Percentiles rank a stretch among this genome's conserved stretches.
These are phyloP conservation scores for Otatea glauca DNA, from an alignment of 176 grass and related monocot genomes.

Conservation along the genomic window DNA sequence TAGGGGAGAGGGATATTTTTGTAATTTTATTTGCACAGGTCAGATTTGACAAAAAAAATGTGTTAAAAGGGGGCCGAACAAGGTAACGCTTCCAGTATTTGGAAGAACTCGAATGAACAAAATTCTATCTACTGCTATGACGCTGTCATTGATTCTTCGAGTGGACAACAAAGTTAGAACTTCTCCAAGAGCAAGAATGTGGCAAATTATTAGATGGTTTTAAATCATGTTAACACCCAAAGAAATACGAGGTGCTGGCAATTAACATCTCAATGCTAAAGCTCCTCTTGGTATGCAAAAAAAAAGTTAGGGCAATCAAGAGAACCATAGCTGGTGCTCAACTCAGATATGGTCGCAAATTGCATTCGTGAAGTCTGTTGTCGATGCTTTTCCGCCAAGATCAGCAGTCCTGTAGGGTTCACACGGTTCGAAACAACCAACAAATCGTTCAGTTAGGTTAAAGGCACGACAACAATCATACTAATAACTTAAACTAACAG, in stretches of 20 bases:
- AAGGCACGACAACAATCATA: background rate
- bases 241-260: conserved; percentile 30
- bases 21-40: too few relatives aligned
- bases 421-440: conserved; percentile 62
- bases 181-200: conserved; percentile 36
- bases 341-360: conserved; percentile 78
- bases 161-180: background rate
- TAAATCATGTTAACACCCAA: conserved; percentile 37
- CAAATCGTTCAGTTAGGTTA: background rate
- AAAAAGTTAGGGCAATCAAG: conserved; percentile 44
- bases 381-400: conserved; percentile 75
- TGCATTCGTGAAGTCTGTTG: conserved; percentile 81
- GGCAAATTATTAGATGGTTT: conserved; percentile 48
- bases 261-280: conserved; percentile 52
- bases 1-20: too few relatives aligned
- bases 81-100: too few relatives aligned
- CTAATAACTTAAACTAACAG: background rate
- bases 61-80: too few relatives aligned
- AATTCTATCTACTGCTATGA: conserved; percentile 36
- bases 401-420: conserved; percentile 74
- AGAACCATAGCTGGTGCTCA: conserved; percentile 40
- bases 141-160: conserved; percentile 2
- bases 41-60: too few relatives aligned
- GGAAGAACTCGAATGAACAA: conserved; percentile 1
- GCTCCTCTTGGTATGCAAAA: conserved; percentile 43